A percentile compares a stretch with the other conserved stretches of the same genome.
Evolutionary conservation across 1,284 basidiomycete genomes (phyloP).

Genomic region (Baeospora myosura): DNA sequence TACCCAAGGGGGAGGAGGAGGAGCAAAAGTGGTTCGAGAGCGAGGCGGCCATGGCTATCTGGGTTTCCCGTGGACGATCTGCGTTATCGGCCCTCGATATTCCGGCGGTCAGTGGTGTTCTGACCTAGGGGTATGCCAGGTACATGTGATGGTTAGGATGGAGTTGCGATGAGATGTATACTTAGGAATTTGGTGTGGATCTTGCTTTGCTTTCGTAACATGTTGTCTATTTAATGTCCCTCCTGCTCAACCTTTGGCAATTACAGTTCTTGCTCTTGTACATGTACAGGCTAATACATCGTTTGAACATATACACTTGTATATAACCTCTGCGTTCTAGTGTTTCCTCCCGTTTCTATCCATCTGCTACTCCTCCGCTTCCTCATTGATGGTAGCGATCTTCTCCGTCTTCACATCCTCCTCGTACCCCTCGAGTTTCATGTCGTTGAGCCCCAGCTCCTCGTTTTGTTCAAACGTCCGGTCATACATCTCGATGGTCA

Average conservation of each 20-base stretch:
- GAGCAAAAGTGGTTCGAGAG: not conserved
- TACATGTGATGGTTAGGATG: no score
- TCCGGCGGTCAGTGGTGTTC: not conserved
- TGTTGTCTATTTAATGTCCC: no score
- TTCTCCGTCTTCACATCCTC: slow-evolving; percentile 13
- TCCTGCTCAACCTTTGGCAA: no score
- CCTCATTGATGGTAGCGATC: slow-evolving; percentile 15
- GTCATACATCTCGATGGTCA: slow-evolving; percentile 80
- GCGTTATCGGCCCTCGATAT: not conserved
- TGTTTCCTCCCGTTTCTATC: slow-evolving; percentile 8
- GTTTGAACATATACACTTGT: no score
- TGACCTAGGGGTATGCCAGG: no score
- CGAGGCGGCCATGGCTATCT: not conserved
- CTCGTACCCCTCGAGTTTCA: slow-evolving; percentile 85
- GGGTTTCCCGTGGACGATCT: not conserved
- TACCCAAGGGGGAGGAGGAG: not conserved
- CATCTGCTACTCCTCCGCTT: no score
- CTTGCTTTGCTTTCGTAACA: no score
- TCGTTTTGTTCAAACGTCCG: slow-evolving; percentile 91
- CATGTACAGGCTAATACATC: no score
- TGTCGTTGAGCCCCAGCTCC: slow-evolving; percentile 93
- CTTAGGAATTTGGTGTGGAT: no score
- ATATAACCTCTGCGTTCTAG: not conserved
- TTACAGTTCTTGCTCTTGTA: no score
- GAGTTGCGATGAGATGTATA: no score